phyloP scores from a whole-genome alignment of 2,329 filamentous ascomycete genomes.

The Macrophomina tecta region DNA sequence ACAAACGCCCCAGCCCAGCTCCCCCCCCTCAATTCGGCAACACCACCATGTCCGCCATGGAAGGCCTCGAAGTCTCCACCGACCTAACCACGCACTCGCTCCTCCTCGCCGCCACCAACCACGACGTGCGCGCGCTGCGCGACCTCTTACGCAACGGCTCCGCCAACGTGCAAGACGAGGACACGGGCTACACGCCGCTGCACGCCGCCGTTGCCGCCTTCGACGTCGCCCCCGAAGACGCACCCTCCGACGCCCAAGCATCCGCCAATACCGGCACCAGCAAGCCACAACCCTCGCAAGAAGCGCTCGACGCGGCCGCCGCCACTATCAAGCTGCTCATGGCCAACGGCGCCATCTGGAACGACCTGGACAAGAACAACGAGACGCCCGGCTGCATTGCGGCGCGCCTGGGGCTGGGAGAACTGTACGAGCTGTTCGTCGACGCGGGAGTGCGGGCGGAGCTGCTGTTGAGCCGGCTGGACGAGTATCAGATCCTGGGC shows the following conservation, averaged over 20 bases:
- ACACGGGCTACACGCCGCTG: constrained; percentile 84
- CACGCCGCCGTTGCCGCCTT: constrained; percentile 82
- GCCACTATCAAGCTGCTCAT: constrained; percentile 78
- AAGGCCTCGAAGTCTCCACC: constrained; percentile 42
- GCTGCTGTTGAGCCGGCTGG: constrained; percentile 80
- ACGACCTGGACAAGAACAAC: constrained; percentile 83
- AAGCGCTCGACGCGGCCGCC: constrained; percentile 60
- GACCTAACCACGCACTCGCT: constrained; percentile 62
- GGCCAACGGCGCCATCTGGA: constrained; percentile 93
- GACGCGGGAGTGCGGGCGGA: constrained; percentile 91
- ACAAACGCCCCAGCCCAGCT: neutral
- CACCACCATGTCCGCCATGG: constrained; percentile 10
- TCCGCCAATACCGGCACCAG: constrained; percentile 25
- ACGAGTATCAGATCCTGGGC: constrained; percentile 76
- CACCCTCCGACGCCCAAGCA: constrained; percentile 22
- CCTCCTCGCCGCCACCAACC: constrained; percentile 69
- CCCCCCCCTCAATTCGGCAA: neutral
- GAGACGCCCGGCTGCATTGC: constrained; percentile 95
- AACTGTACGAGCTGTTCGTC: constrained; percentile 82
- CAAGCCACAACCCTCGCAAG: constrained; percentile 42
- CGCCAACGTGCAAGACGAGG: constrained; percentile 80
- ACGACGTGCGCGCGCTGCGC: constrained; percentile 71
- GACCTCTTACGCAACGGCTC: constrained; percentile 68
- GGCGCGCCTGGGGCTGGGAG: constrained; percentile 66
- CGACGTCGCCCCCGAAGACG: constrained; percentile 50